A percentile compares a stretch with the other conserved stretches of the same genome.
Conservation (phyloP, 2,329 filamentous ascomycete genomes). For the Fusarium concolor region DNA sequence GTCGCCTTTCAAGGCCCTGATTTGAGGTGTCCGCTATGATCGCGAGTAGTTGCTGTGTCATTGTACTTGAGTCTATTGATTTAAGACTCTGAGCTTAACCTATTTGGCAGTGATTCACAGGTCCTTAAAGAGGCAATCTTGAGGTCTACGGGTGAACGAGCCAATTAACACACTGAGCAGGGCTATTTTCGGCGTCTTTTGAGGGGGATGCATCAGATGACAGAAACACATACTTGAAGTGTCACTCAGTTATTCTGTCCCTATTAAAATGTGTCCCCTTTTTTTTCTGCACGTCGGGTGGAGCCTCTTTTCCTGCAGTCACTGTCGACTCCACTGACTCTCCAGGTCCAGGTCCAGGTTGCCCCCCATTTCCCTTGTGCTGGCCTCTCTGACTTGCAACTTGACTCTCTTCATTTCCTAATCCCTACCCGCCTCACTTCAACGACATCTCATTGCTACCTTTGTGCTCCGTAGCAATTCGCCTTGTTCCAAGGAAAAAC, state of each 20-base stretch:
- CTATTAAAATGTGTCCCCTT: neutral
- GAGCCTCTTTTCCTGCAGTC: neutral
- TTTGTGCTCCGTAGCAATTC: neutral
- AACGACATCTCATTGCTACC: neutral
- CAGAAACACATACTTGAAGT: neutral
- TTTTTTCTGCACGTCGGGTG: neutral
- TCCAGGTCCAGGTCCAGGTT: neutral
- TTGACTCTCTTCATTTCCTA: slow-evolving; percentile 13
- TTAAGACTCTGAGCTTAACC: slow-evolving; percentile 11
- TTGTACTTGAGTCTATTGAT: slow-evolving; percentile 7
- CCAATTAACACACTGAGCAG: slow-evolving; percentile 6
- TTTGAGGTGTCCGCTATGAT: neutral
- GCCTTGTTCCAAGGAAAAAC: too few species aligned
- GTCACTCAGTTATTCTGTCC: neutral
- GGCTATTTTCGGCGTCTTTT: slow-evolving; percentile 1
- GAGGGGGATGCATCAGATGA: neutral
- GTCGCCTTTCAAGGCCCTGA: neutral
- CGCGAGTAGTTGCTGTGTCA: slow-evolving; percentile 6
- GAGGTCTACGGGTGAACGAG: neutral
- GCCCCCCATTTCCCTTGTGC: slow-evolving; percentile 18
- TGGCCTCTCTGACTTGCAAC: slow-evolving; percentile 22
- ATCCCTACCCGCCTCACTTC: slow-evolving; percentile 6
- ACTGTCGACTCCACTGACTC: slow-evolving; percentile 19
- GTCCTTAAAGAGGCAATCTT: slow-evolving; percentile 19
- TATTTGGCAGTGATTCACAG: neutral